Evolutionary conservation across 805 yeast genomes (phyloP).

Genomic region (Hemisphaericaspora nanyangensis): DNA sequence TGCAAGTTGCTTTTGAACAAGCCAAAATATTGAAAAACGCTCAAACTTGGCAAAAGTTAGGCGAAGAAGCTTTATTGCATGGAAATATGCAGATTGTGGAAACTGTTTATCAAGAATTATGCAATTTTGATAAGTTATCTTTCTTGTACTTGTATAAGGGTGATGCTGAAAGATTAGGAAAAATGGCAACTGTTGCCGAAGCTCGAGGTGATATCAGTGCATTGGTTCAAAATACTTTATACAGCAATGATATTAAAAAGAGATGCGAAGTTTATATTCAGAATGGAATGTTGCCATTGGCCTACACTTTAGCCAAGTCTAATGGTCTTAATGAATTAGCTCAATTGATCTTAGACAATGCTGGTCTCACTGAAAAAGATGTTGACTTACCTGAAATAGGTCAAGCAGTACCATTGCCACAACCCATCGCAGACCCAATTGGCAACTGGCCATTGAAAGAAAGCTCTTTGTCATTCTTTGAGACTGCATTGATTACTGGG

Average conservation of each 20-base stretch:
- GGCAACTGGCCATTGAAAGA: conserved; percentile 82
- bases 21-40: conserved; percentile 72
- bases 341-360: conserved; percentile 61
- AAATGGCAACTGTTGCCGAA: conserved; percentile 88
- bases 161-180: conserved; percentile 65
- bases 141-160: conserved; percentile 86
- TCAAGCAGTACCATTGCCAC: conserved; percentile 40
- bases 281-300: conserved; percentile 82
- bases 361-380: conserved; percentile 61
- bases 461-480: conserved; percentile 75
- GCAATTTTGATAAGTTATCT: conserved; percentile 82
- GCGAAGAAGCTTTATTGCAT: conserved; percentile 81
- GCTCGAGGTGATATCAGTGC: conserved; percentile 79
- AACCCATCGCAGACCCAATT: conserved; percentile 43
- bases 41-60: conserved; percentile 75
- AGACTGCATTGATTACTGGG: conserved; percentile 70
- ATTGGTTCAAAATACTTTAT: conserved; percentile 77
- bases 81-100: conserved; percentile 87
- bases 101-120: conserved; percentile 81
- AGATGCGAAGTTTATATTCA: conserved; percentile 71
- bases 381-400: conserved; percentile 59
- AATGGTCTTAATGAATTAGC: conserved; percentile 79
- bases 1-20: conserved; percentile 82
- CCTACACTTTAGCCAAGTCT: conserved; percentile 87
- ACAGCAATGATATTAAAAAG: conserved; percentile 67